Conservation (phyloP, 2,329 filamentous ascomycete species). For the Dactylonectria macrodidyma region DNA sequence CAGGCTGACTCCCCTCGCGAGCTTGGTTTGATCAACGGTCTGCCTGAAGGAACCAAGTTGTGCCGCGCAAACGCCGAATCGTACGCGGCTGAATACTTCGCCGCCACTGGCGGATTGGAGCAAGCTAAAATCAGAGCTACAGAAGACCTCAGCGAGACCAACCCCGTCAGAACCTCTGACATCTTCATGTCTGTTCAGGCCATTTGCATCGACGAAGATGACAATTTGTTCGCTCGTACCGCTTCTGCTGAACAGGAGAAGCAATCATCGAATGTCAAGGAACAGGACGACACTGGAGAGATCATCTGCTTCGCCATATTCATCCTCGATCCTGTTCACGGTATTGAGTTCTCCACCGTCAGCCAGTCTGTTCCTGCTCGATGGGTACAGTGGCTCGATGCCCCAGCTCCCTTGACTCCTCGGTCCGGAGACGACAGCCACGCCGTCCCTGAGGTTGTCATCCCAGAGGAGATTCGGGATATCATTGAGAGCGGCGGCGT, state of each 20-base stretch:
- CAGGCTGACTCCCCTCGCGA: constrained; percentile 78
- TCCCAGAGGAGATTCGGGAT: constrained; percentile 88
- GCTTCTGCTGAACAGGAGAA: constrained; percentile 68
- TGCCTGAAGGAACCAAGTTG: constrained; percentile 91
- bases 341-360: constrained; percentile 87
- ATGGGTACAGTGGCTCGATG: constrained; percentile 95
- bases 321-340: constrained; percentile 90
- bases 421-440: constrained; percentile 64
- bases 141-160: constrained; percentile 84
- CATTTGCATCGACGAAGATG: constrained; percentile 75
- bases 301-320: constrained; percentile 83
- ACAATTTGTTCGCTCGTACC: constrained; percentile 77
- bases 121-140: constrained; percentile 84
- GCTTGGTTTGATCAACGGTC: constrained; percentile 83
- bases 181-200: constrained; percentile 98
- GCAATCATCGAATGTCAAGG: constrained; percentile 66
- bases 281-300: constrained; percentile 70
- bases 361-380: constrained; percentile 87
- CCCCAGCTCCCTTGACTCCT: constrained; percentile 71
- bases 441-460: constrained; percentile 54
- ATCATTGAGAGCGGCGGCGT: constrained; percentile 84
- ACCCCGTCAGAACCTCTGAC: constrained; percentile 92
- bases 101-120: constrained; percentile 82
- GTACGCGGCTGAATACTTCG: constrained; percentile 89
- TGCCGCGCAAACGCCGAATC: constrained; percentile 90